Percentiles rank a stretch among this genome's conserved stretches.
These are phyloP conservation scores for Trypanosoma theileri DNA, from an alignment of 208 protist genomes.

Conservation along the genomic window DNA sequence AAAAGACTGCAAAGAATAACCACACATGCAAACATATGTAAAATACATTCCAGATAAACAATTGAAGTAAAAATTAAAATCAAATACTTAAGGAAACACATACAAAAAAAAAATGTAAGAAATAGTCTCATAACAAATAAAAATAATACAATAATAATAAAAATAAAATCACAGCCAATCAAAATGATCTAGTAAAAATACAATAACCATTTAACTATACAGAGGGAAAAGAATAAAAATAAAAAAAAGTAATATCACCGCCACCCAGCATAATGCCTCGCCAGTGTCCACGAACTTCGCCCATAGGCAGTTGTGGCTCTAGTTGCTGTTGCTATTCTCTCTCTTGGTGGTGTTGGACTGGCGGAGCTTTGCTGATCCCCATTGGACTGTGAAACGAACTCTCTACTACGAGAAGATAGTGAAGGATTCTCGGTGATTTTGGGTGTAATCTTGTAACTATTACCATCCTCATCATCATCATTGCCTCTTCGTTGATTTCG, in stretches of 20 bases:
- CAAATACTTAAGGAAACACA: too few species aligned
- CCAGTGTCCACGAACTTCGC: constrained; percentile 19
- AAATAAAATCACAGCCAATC: not conserved
- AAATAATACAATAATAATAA: not conserved
- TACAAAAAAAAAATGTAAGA: too few species aligned
- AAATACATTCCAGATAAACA: too few species aligned
- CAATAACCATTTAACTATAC: not conserved
- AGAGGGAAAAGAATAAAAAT: not conserved
- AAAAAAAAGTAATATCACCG: not conserved
- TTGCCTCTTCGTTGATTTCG: not conserved
- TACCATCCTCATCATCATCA: not conserved
- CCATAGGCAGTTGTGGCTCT: not conserved
- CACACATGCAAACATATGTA: too few species aligned
- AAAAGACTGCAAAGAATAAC: too few species aligned
- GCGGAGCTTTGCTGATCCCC: not conserved
- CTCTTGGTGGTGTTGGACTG: not conserved
- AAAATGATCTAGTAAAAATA: not conserved
- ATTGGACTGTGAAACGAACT: not conserved
- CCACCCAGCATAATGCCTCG: constrained; percentile 17
- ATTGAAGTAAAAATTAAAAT: too few species aligned
- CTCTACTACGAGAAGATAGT: not conserved
- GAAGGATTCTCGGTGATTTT: constrained; percentile 7
- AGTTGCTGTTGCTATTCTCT: not conserved
- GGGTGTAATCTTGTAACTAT: not conserved
- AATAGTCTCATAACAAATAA: not conserved